Conservation (phyloP, 2,329 filamentous ascomycete species). For the Cytospora piceae region DNA sequence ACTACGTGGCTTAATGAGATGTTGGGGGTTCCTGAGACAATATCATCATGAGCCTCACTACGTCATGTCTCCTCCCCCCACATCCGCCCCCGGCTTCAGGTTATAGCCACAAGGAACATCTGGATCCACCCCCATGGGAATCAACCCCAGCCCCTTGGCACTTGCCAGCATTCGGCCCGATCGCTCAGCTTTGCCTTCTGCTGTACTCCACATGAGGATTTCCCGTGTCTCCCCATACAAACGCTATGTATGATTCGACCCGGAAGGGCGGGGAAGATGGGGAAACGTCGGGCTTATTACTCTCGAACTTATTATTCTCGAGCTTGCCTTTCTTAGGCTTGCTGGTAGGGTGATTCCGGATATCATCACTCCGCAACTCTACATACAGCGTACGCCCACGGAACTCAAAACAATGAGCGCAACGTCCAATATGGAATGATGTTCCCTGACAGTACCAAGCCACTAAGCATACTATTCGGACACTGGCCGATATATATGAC, state of each 20-base stretch:
- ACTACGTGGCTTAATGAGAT: not conserved
- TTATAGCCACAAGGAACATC: too few relatives aligned
- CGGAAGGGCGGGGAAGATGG: slow-evolving; percentile 1
- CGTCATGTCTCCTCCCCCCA: slow-evolving; percentile 17
- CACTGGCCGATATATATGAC: not conserved
- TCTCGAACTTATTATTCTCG: not conserved
- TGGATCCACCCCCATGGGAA: slow-evolving; percentile 17
- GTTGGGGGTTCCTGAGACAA: not conserved
- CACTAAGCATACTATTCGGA: not conserved
- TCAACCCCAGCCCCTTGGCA: not conserved
- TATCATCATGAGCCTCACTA: slow-evolving; percentile 5
- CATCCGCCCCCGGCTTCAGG: not conserved
- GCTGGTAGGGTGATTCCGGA: not conserved
- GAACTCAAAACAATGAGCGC: not conserved
- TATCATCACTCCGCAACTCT: not conserved
- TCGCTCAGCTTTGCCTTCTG: slow-evolving; percentile 3
- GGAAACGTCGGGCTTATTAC: not conserved
- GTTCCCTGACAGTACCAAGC: not conserved
- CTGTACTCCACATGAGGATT: not conserved
- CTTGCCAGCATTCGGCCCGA: slow-evolving; percentile 20
- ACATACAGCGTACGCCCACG: not conserved
- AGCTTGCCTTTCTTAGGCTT: not conserved
- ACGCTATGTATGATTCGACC: not conserved
- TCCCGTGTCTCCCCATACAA: slow-evolving; percentile 3
- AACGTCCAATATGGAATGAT: not conserved